Percentiles rank a stretch among this genome's conserved stretches.
Evolutionary conservation across 768 basidiomycete species (phyloP).

Genomic region (Tephrocybe sp.): DNA sequence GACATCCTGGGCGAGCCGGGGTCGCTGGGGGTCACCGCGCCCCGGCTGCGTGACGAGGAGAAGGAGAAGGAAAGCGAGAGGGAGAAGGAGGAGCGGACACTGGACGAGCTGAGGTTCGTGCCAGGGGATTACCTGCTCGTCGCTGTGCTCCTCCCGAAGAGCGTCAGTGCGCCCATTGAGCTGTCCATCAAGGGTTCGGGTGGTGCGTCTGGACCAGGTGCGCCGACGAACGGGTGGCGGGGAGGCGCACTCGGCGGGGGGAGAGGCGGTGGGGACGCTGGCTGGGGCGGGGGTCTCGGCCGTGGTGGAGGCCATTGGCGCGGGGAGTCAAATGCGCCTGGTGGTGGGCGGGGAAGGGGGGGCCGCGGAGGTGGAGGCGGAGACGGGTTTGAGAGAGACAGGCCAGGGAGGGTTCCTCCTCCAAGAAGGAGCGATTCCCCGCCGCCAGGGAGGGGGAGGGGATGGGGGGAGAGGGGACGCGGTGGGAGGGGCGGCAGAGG

Average conservation of each 20-base stretch:
- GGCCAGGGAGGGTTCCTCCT: constrained; percentile 50
- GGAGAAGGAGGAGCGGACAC: constrained; percentile 64
- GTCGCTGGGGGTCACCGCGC: constrained; percentile 52
- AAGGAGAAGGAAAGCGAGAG: constrained; percentile 40
- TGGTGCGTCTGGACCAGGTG: constrained; percentile 18
- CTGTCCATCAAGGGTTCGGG: constrained; percentile 51
- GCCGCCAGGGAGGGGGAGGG: constrained; percentile 30
- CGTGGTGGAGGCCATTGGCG: constrained; percentile 77
- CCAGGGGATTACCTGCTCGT: constrained; percentile 81
- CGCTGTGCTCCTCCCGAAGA: constrained; percentile 75
- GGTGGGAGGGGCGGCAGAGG: constrained; percentile 29
- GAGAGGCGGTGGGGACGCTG: constrained; percentile 37
- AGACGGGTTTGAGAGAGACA: constrained; percentile 23
- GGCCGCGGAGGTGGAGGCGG: constrained; percentile 34
- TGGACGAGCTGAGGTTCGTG: constrained; percentile 78
- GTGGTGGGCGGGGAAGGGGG: constrained; percentile 48
- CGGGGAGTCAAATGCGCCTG: constrained; percentile 59
- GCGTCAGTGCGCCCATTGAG: constrained; percentile 51
- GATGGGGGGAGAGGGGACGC: constrained; percentile 28
- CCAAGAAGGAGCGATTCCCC: constrained; percentile 50
- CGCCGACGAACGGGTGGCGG: constrained; percentile 29
- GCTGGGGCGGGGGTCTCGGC: constrained; percentile 54
- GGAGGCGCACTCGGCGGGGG: constrained; percentile 30
- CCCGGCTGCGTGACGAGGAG: constrained; percentile 59
- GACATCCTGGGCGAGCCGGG: constrained; percentile 85